These are phyloP conservation scores for Pleurotus eryngii DNA, from an alignment of 768 basidiomycete species.

Conservation along the genomic window DNA sequence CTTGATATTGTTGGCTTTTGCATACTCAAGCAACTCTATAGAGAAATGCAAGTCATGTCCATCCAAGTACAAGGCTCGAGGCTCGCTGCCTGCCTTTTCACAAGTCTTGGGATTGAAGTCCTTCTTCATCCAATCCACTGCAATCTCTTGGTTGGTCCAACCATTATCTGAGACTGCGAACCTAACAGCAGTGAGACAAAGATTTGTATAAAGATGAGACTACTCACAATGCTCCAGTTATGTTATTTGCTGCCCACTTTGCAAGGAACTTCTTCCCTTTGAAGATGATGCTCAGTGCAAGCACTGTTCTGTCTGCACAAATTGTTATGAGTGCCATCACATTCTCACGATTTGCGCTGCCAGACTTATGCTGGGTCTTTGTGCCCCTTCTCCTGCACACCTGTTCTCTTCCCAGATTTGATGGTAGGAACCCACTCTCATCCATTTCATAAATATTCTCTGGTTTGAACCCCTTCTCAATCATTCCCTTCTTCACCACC, in stretches of 20 bases:
- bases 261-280: slow-evolving; percentile 9
- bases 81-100: slow-evolving; percentile 12
- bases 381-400: too few relatives aligned
- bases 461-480: too few relatives aligned
- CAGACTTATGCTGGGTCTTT: background rate
- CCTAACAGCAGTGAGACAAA: slow-evolving; percentile 11
- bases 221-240: slow-evolving; percentile 12
- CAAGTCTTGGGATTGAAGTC: slow-evolving; percentile 24
- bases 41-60: slow-evolving; percentile 33
- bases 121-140: slow-evolving; percentile 24
- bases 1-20: slow-evolving; percentile 23
- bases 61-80: slow-evolving; percentile 29
- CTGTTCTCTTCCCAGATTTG: too few relatives aligned
- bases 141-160: slow-evolving; percentile 30
- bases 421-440: too few relatives aligned
- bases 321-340: slow-evolving; percentile 40
- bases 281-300: background rate
- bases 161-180: slow-evolving; percentile 26
- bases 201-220: background rate
- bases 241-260: slow-evolving; percentile 14
- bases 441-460: too few relatives aligned
- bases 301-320: slow-evolving; percentile 28
- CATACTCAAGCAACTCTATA: slow-evolving; percentile 13
- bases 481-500: too few relatives aligned
- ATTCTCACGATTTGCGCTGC: slow-evolving; percentile 31